A percentile compares a stretch with the other conserved stretches of the same genome.
These are phyloP conservation scores for Xylaria hypoxylon DNA, from an alignment of 2,329 filamentous ascomycete species.

Conservation along the genomic window DNA sequence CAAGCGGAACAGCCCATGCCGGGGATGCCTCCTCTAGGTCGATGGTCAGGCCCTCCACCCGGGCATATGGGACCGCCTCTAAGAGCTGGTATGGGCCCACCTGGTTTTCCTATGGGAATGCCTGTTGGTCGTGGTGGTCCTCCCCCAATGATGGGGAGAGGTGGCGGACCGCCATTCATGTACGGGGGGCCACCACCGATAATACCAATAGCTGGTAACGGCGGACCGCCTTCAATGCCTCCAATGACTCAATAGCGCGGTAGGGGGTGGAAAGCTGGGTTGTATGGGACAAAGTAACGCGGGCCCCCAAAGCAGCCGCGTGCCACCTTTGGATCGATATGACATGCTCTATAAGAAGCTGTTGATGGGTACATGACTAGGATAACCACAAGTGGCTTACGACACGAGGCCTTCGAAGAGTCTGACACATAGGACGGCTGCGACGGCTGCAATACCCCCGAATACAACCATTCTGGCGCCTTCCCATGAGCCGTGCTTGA, in stretches of 20 bases:
- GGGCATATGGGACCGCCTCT: conserved; percentile 9
- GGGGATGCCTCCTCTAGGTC: conserved; percentile 38
- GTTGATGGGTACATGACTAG: conserved; percentile 8
- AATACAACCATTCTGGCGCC: conserved; percentile 68
- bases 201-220: conserved; percentile 26
- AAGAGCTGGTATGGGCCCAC: conserved; percentile 18
- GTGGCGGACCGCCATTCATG: conserved; percentile 24
- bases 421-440: conserved; percentile 65
- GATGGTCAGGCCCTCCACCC: conserved; percentile 34
- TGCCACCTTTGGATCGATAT: neutral
- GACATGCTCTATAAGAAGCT: conserved; percentile 17
- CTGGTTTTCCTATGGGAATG: conserved; percentile 38
- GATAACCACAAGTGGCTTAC: conserved; percentile 23
- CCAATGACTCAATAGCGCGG: conserved; percentile 29
- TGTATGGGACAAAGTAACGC: conserved; percentile 5
- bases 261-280: conserved; percentile 1
- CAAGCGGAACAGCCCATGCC: conserved; percentile 39
- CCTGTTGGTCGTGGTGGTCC: conserved; percentile 40
- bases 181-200: conserved; percentile 34
- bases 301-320: neutral
- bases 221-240: conserved; percentile 41
- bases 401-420: conserved; percentile 55
- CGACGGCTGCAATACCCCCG: conserved; percentile 66
- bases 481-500: conserved; percentile 56
- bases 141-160: conserved; percentile 37